Base-by-base conservation (phyloP, 1,284 basidiomycete genomes). In the Cystobasidium sp. region DNA sequence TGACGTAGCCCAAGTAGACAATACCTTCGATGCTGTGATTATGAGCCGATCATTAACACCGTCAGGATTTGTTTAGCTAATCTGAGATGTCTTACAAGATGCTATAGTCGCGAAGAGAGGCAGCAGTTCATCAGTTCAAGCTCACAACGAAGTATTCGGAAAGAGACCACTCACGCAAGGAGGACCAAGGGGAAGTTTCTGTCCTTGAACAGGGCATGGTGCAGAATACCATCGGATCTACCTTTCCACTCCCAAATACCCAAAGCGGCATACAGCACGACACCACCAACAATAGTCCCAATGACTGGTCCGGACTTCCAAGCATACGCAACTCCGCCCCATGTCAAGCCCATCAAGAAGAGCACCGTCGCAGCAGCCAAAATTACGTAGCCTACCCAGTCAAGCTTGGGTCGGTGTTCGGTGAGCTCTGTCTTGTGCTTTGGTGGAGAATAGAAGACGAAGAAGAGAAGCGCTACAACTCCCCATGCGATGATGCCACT, bases 301-400 rank as follows among this genome's bases (percentile, higher is more conserved):
- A 73, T 49, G 6, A 65, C 56, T 18, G 44, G 79, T 0, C 78
- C 77, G 7, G 63, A 73, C 6, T 80, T 84, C 71, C 80, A 90
- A 0, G 80, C 6, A 58, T 81, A 81, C 10, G 78, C 74, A 5
- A 76, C 77, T 10, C 82, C 81, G 16, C 80, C 82, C 90, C 90
- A 92, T 51, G 90, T 90, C n/a, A 92, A 84, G 0, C 89, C 89
- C 18, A 91, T 83, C 52, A 91, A 85, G 31, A 91, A 81, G 7
- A 90, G 83, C 6, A 87, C 84, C 47, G 88, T 88, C n/a, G 86
- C 89, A 0, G 83, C 83, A 24, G 55, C 46, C 12, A 68, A 31
- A 12, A 68, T 22, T 3, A 59, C 16, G 43, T 68, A 68, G 18
- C 67, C 67, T 18, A 67, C 43, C 37, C 39, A 61, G 59, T 61